Conservation (phyloP, 2,329 filamentous ascomycete genomes). For the Xylaria digitata region DNA sequence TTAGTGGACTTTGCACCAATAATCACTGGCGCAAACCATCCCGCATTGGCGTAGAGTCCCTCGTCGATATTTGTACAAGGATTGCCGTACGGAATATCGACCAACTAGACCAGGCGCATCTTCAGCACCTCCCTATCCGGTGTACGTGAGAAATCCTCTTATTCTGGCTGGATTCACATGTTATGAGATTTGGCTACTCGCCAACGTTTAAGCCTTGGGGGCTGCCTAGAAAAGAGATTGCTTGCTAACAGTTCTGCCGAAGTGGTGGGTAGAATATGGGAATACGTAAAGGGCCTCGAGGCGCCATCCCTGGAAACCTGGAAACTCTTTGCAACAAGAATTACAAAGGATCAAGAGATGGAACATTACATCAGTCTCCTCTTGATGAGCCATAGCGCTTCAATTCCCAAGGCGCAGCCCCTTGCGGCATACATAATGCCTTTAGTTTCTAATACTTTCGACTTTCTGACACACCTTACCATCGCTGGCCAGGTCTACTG, state of each 20-base stretch:
- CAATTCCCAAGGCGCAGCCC: slow-evolving; percentile 18
- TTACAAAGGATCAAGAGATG: not conserved
- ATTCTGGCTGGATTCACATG: not conserved
- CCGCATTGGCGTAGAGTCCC: slow-evolving; percentile 2
- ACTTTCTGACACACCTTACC: slow-evolving; percentile 48
- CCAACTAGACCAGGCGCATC: slow-evolving; percentile 18
- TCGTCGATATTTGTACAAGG: slow-evolving; percentile 25
- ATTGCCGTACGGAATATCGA: not conserved
- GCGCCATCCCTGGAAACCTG: slow-evolving; percentile 21
- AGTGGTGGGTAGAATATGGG: slow-evolving; percentile 26
- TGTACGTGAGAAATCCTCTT: slow-evolving; percentile 11
- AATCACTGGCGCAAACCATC: too few relatives aligned
- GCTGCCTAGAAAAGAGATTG: not conserved
- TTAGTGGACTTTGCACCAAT: too few relatives aligned
- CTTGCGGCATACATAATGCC: slow-evolving; percentile 54
- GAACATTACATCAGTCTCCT: slow-evolving; percentile 6
- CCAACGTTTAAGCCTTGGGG: not conserved
- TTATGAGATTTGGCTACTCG: not conserved
- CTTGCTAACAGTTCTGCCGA: slow-evolving; percentile 16
- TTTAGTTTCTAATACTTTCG: slow-evolving; percentile 50
- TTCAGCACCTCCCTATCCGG: slow-evolving; percentile 21
- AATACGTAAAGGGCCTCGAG: not conserved
- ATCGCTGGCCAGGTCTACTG: slow-evolving; percentile 38
- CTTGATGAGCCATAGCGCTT: slow-evolving; percentile 13
- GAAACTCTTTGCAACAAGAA: slow-evolving; percentile 27